These are phyloP conservation scores for Puya raimondii DNA, from an alignment of 176 grass and related monocot species.

Conservation along the genomic window DNA sequence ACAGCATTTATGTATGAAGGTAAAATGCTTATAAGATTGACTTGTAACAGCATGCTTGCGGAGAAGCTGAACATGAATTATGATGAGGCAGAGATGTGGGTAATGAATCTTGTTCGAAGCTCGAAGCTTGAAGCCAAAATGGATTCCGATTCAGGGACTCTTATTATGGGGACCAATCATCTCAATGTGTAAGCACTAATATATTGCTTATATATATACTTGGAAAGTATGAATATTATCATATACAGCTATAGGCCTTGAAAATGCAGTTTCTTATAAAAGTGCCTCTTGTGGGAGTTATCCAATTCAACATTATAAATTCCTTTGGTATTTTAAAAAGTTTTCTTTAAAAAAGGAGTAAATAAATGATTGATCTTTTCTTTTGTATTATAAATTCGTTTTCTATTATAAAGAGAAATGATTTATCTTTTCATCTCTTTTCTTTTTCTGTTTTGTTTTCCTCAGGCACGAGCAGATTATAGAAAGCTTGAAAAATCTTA, in stretches of 20 bases:
- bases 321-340: too few species aligned
- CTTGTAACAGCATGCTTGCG: conserved; percentile 50
- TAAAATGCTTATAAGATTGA: neutral
- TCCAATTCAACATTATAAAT: too few species aligned
- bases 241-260: too few species aligned
- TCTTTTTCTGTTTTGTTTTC: conserved; percentile 9
- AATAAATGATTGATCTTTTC: too few species aligned
- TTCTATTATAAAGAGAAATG: neutral
- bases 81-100: conserved; percentile 66
- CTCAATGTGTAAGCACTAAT: conserved; percentile 72
- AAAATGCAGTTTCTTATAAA: too few species aligned
- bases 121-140: conserved; percentile 93
- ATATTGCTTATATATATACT: too few species aligned
- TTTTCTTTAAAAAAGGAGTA: too few species aligned
- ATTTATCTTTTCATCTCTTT: neutral
- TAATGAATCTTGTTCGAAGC: conserved; percentile 78
- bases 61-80: conserved; percentile 87
- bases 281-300: too few species aligned
- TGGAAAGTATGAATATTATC: too few species aligned
- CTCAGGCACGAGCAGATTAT: conserved; percentile 80
- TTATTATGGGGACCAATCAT: conserved; percentile 62
- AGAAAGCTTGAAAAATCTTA: conserved; percentile 80
- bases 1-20: too few species aligned
- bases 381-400: too few species aligned
- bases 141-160: conserved; percentile 67